Conservation (phyloP, 2,329 filamentous ascomycete species). For the Erysiphe neolycopersici region DNA sequence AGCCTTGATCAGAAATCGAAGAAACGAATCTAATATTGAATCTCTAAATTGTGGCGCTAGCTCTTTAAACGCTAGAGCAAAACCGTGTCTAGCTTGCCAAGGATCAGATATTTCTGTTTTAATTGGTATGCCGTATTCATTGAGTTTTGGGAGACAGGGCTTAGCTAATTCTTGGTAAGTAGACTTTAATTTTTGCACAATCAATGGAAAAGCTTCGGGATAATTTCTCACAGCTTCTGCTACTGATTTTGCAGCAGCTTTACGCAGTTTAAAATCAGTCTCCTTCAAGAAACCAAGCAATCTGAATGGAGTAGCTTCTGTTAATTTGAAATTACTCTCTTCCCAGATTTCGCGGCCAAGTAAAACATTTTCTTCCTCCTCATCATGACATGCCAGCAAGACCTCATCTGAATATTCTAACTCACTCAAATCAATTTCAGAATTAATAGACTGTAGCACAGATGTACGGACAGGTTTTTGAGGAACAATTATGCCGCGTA, state of each 20-base stretch:
- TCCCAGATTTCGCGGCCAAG: conserved; percentile 81
- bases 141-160: conserved; percentile 55
- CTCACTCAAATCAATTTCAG: conserved; percentile 78
- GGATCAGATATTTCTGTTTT: conserved; percentile 71
- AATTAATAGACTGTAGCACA: conserved; percentile 67
- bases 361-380: conserved; percentile 63
- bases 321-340: conserved; percentile 56
- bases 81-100: conserved; percentile 76
- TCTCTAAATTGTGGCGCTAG: conserved; percentile 44
- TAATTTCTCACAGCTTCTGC: conserved; percentile 43
- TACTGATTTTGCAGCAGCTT: conserved; percentile 58
- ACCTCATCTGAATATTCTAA: conserved; percentile 68
- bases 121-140: conserved; percentile 82
- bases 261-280: conserved; percentile 54
- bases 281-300: conserved; percentile 59
- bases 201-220: conserved; percentile 28
- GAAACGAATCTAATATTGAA: conserved; percentile 45
- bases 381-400: conserved; percentile 82
- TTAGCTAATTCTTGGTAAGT: conserved; percentile 60
- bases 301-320: conserved; percentile 33
- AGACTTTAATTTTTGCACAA: conserved; percentile 38
- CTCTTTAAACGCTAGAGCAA: conserved; percentile 67
- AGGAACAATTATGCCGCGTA: conserved; percentile 52
- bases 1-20: conserved; percentile 61
- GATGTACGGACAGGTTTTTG: conserved; percentile 59